Evolutionary conservation across 176 grass and related monocot genomes (phyloP).

Genomic region (Eragrostis curvula): DNA sequence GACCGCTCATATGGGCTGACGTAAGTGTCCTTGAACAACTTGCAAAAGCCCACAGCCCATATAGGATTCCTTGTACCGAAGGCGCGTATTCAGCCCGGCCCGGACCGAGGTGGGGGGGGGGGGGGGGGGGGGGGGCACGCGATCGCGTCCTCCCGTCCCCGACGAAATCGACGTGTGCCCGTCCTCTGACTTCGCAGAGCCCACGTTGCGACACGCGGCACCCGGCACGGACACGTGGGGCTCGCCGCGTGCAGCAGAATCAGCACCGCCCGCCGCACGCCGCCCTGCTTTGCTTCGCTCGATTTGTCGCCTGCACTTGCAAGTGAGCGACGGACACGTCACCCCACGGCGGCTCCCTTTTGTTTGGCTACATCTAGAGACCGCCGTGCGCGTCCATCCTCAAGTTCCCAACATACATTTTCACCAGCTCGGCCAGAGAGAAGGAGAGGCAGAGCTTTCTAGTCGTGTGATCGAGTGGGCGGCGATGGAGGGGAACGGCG

Average conservation of each 20-base stretch:
- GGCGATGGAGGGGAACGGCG: conserved; percentile 27
- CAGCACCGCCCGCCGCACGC: not conserved
- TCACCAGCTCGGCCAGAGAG: not conserved
- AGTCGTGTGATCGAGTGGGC: not conserved
- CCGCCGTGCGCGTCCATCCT: not conserved
- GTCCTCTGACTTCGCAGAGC: not conserved
- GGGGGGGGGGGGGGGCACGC: no score
- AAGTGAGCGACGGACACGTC: conserved; percentile 4
- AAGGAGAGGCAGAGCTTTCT: not conserved
- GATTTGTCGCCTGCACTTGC: not conserved
- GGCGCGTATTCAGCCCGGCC: no score
- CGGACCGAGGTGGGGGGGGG: no score
- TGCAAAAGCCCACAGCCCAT: no score
- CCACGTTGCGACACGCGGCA: not conserved
- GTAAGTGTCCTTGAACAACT: no score
- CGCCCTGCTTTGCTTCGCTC: not conserved
- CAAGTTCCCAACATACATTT: not conserved
- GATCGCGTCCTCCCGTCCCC: no score
- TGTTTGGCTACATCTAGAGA: not conserved
- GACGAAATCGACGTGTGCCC: conserved; percentile 8
- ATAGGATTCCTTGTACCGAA: no score
- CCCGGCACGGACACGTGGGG: not conserved
- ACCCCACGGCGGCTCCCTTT: not conserved
- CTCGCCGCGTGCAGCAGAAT: not conserved
- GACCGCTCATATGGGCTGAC: no score